Evolutionary conservation across 306 rosid genomes (phyloP).

Genomic region (Casuarina cunninghamiana): DNA sequence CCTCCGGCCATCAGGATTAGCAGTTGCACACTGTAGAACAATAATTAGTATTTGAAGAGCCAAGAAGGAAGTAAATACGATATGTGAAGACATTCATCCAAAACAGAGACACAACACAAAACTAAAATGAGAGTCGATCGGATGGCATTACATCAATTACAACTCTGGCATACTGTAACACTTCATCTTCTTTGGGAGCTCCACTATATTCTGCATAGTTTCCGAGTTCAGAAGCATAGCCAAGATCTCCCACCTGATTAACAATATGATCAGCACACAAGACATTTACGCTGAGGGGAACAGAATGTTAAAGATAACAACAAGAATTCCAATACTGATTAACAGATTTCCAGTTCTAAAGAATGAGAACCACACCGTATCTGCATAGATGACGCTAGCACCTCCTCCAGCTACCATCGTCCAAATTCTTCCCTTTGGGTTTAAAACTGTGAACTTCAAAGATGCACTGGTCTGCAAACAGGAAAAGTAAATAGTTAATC

Average conservation of each 20-base stretch:
- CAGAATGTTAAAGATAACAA: slow-evolving; percentile 18
- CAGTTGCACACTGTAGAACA: slow-evolving; percentile 81
- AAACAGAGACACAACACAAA: slow-evolving; percentile 8
- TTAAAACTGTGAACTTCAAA: slow-evolving; percentile 89
- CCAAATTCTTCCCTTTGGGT: slow-evolving; percentile 94
- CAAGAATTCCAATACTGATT: background rate
- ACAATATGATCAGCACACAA: slow-evolving; percentile 4
- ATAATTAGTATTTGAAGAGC: slow-evolving; percentile 21
- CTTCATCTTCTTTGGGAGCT: slow-evolving; percentile 98
- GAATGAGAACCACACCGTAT: slow-evolving; percentile 56
- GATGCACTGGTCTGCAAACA: slow-evolving; percentile 90
- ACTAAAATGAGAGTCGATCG: slow-evolving; percentile 8
- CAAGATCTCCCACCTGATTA: slow-evolving; percentile 92
- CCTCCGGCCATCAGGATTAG: slow-evolving; percentile 78
- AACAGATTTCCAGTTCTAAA: slow-evolving; percentile 20
- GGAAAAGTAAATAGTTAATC: background rate
- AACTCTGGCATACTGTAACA: slow-evolving; percentile 94
- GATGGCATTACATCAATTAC: slow-evolving; percentile 73
- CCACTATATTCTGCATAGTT: slow-evolving; percentile 98
- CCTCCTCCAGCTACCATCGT: slow-evolving; percentile 99
- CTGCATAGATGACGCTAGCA: slow-evolving; percentile 96
- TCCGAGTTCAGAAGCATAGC: slow-evolving; percentile 92
- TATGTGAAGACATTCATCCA: background rate
- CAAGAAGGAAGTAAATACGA: slow-evolving; percentile 5
- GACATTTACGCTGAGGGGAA: slow-evolving; percentile 14